Evolutionary conservation across 257 asterid genomes (phyloP), one percentile per base, ranked within the genome.

Genomic region (Datura wrightii): DNA sequence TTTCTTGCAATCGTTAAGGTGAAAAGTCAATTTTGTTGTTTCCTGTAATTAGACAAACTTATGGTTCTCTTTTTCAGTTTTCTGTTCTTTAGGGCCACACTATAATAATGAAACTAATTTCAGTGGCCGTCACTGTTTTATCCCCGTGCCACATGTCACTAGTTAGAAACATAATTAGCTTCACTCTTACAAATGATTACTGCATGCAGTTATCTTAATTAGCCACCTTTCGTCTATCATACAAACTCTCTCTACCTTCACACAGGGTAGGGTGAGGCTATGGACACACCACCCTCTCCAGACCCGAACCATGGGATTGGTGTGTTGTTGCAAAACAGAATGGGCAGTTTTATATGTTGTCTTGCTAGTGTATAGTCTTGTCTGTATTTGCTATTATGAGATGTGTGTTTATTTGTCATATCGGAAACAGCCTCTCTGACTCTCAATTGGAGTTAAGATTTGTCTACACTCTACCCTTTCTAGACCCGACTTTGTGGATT

Each of bases 61-160:
- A 6, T 50, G 81, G 60, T 16, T 74, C 81, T 48, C 44, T 74
- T 24, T 74, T 74, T 52, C 44, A 50, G 19, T 31, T 24, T 48
- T 6, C 10, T 52, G 44, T 74, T 74, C 60, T 48, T 48, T 50
- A 50, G 81, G 81, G 31, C 15, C 50, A 46, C 18, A 46, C 60
- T 74, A 44, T 19, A 6, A 71, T 71, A n/a, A 66, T 66, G 3
- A 46, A 72, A 72, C 11, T 72, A 46, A 46, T 72, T 72, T 74
- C 31, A n/a, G 55, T 11, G n/a, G 37, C 34, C 34, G 8, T 42
- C 13, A 6, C 42, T 74, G 42, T 74, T 74, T 48, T 19, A 10
- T 52, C 3, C 82, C 15, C 60, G 7, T 31, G 80, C 41, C 80
- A 72, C 42, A 42, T 74, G 59, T 10, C 80, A 50, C 62, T 14